Conservation (phyloP, 768 basidiomycete genomes). For the Gymnopilus junonius region DNA sequence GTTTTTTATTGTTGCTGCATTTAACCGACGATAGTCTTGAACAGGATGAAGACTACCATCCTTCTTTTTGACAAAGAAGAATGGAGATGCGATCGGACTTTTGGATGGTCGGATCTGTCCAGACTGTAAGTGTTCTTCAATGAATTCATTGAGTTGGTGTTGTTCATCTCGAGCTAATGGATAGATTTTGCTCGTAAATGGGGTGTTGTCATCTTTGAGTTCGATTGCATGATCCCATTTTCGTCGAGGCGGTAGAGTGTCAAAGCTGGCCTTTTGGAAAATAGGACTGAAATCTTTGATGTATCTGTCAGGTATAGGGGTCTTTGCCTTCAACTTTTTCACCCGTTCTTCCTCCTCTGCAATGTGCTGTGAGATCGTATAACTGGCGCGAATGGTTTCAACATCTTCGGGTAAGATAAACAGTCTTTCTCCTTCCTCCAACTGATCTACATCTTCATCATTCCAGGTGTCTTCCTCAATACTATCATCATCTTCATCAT, state of each 20-base stretch:
- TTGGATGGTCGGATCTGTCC: constrained; percentile 8
- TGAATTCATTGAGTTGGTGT: neutral
- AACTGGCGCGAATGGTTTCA: neutral
- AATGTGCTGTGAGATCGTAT: neutral
- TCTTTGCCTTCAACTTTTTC: neutral
- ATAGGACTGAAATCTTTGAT: constrained; percentile 7
- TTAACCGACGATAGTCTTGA: constrained; percentile 33
- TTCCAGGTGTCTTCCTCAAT: neutral
- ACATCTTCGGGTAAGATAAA: constrained; percentile 8
- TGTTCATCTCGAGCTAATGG: neutral
- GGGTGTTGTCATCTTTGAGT: constrained; percentile 2
- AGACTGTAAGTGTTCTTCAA: constrained; percentile 7
- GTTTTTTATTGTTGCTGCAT: constrained; percentile 32
- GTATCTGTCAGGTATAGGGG: constrained; percentile 11
- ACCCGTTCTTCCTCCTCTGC: neutral
- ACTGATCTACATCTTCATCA: constrained; percentile 2
- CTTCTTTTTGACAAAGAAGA: constrained; percentile 20
- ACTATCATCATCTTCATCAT: neutral
- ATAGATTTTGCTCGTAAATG: constrained; percentile 6
- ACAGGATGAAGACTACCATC: constrained; percentile 22
- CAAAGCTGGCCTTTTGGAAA: neutral
- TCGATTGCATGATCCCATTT: constrained; percentile 16
- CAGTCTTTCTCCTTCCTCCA: constrained; percentile 14
- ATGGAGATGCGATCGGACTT: constrained; percentile 8
- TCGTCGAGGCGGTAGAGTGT: neutral